These are phyloP conservation scores for Sindora glabra DNA, from an alignment of 306 rosid genomes.

Conservation along the genomic window DNA sequence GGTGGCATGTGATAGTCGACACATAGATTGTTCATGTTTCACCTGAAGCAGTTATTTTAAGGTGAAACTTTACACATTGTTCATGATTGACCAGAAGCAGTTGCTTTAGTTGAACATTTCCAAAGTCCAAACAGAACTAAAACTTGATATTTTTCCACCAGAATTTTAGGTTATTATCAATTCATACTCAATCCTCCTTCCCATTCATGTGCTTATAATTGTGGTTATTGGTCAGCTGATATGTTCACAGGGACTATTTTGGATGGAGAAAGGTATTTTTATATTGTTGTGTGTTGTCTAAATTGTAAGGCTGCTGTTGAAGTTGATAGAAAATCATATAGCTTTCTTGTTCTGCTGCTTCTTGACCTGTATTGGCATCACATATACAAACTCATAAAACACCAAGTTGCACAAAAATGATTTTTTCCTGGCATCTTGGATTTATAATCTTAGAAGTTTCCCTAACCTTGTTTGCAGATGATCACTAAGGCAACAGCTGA, in stretches of 20 bases:
- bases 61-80: no score
- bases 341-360: neutral
- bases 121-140: neutral
- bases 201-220: neutral
- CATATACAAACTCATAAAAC: neutral
- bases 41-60: no score
- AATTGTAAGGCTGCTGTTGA: neutral
- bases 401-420: neutral
- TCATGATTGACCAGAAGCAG: no score
- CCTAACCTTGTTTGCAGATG: conserved; percentile 46
- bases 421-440: conserved; percentile 3
- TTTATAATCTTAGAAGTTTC: neutral
- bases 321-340: neutral
- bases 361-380: neutral
- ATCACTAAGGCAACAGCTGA: conserved; percentile 92
- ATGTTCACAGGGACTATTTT: neutral
- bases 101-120: neutral
- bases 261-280: neutral
- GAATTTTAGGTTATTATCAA: no score
- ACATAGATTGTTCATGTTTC: no score
- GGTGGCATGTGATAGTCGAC: neutral
- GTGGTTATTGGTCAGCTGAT: neutral
- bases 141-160: neutral
- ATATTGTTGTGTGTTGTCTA: neutral
- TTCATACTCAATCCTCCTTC: no score